A percentile compares a stretch with the other conserved stretches of the same genome.
Evolutionary conservation across 768 basidiomycete genomes (phyloP).

Genomic region (Naganishia vaughanmartiniae): DNA sequence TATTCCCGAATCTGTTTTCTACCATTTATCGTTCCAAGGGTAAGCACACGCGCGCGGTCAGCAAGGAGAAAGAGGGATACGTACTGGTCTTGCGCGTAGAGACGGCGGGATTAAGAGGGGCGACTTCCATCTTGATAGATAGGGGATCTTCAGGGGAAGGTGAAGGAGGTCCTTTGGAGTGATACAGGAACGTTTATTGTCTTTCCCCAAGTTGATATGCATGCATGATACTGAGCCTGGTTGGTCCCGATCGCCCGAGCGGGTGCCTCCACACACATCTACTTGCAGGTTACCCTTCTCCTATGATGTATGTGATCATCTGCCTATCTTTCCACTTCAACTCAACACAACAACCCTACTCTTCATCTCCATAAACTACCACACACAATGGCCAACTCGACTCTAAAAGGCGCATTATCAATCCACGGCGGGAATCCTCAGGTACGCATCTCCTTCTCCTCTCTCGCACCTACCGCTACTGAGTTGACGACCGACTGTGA

Average conservation of each 20-base stretch:
- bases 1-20: constrained; percentile 15
- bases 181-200: background rate
- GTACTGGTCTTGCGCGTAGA: constrained; percentile 14
- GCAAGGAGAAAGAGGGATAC: background rate
- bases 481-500: background rate
- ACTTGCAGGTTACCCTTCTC: background rate
- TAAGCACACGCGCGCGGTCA: background rate
- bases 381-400: constrained; percentile 74
- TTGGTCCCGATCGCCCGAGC: background rate
- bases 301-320: no score
- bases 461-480: background rate
- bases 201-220: no score
- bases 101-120: constrained; percentile 13
- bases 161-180: background rate
- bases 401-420: constrained; percentile 77
- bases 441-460: constrained; percentile 56
- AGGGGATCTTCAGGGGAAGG: background rate
- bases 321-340: no score
- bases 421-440: constrained; percentile 97
- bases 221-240: background rate
- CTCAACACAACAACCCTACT: no score
- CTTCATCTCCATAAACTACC: background rate
- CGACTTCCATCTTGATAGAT: constrained; percentile 1
- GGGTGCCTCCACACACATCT: background rate
- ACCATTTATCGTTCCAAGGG: background rate